Conservation (phyloP, 306 rosid genomes). For the Prunus kanzakura region DNA sequence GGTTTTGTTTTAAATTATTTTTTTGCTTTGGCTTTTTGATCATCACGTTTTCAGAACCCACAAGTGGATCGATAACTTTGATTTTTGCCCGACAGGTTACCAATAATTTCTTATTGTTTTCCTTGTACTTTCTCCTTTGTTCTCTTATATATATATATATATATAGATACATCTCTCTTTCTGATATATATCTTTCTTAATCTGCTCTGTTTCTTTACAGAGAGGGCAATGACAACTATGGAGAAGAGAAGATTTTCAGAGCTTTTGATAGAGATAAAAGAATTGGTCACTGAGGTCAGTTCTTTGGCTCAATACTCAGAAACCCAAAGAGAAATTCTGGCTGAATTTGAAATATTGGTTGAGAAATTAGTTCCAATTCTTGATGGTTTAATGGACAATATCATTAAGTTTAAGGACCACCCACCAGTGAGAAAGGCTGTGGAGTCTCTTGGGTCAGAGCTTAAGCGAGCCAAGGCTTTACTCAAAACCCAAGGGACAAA, state of each 20-base stretch:
- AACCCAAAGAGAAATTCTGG: constrained; percentile 35
- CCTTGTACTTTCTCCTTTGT: background rate
- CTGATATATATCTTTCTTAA: background rate
- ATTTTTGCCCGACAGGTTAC: constrained; percentile 7
- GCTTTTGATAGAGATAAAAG: constrained; percentile 36
- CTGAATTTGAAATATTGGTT: constrained; percentile 53
- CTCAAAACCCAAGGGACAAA: constrained; percentile 36
- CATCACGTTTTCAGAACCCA: no score
- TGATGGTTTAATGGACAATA: constrained; percentile 48
- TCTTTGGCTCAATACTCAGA: constrained; percentile 43
- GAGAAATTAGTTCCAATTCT: constrained; percentile 53
- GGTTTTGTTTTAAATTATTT: background rate
- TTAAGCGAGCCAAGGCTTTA: constrained; percentile 44
- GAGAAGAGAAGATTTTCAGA: constrained; percentile 41
- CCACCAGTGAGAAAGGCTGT: constrained; percentile 59
- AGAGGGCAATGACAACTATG: constrained; percentile 23
- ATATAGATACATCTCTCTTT: background rate
- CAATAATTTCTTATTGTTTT: background rate
- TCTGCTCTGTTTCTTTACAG: background rate
- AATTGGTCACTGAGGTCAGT: constrained; percentile 51
- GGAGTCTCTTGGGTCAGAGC: constrained; percentile 68
- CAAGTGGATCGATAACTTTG: no score
- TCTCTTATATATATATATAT: background rate
- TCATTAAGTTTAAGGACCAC: constrained; percentile 37
- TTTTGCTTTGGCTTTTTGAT: background rate